A percentile compares a stretch with the other conserved stretches of the same genome.
These are phyloP conservation scores for Platanthera zijinensis DNA, from an alignment of 106 monocot genomes.

Conservation along the genomic window DNA sequence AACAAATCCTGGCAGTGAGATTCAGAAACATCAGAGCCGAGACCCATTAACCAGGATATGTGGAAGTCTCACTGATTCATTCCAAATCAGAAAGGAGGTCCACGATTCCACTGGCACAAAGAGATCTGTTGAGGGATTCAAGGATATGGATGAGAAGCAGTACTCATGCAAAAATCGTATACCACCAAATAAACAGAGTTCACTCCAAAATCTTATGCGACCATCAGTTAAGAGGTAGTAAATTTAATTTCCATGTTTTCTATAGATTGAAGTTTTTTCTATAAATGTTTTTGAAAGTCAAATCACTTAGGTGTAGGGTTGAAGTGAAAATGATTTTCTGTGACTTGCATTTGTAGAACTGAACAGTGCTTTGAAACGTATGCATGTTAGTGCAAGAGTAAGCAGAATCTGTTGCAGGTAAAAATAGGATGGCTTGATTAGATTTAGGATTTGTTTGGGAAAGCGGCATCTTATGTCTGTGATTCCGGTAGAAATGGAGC, in stretches of 20 bases:
- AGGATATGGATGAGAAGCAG: slow-evolving; percentile 19
- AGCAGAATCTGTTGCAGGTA: neutral
- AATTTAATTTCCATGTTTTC: neutral
- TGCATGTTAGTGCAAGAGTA: neutral
- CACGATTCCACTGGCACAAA: slow-evolving; percentile 5
- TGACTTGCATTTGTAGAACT: neutral
- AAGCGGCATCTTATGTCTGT: too few relatives aligned
- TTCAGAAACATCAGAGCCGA: slow-evolving; percentile 21
- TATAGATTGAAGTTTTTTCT: neutral
- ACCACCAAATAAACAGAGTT: slow-evolving; percentile 2
- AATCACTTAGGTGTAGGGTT: neutral
- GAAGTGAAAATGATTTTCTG: neutral
- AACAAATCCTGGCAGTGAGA: slow-evolving; percentile 4
- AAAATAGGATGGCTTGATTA: neutral
- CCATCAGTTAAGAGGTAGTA: slow-evolving; percentile 22
- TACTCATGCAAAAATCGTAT: slow-evolving; percentile 14
- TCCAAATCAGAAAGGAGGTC: slow-evolving; percentile 17
- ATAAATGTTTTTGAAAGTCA: neutral
- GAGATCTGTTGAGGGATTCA: slow-evolving; percentile 9
- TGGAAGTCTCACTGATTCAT: slow-evolving; percentile 3
- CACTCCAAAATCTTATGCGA: slow-evolving; percentile 1
- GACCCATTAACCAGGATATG: slow-evolving; percentile 12
- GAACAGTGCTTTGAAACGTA: neutral
- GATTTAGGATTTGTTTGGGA: neutral
- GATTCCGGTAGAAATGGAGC: too few relatives aligned